Evolutionary conservation across 164 flowering plant species (phyloP).

Genomic region (Macadamia tetraphylla): DNA sequence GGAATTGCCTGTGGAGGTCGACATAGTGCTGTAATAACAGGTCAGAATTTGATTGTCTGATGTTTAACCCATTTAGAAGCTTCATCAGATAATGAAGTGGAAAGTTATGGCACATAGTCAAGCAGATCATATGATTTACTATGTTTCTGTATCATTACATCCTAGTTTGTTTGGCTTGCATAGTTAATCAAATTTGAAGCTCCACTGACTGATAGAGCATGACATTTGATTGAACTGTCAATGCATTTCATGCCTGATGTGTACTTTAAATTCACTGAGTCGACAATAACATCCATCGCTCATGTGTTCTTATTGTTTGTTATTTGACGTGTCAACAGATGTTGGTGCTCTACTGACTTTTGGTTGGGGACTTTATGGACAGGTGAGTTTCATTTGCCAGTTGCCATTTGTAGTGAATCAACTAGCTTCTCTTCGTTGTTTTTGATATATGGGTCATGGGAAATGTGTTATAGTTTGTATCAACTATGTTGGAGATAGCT

Average conservation of each 20-base stretch:
- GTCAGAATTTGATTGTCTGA: conserved; percentile 27
- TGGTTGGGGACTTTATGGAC: conserved; percentile 99
- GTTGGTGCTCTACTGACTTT: conserved; percentile 90
- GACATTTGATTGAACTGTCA: background rate
- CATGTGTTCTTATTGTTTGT: background rate
- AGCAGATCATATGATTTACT: background rate
- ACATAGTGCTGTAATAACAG: conserved; percentile 91
- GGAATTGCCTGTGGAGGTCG: conserved; percentile 97
- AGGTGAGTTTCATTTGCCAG: conserved; percentile 38
- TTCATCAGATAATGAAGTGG: background rate
- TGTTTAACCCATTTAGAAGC: background rate
- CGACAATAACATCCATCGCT: background rate
- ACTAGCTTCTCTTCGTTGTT: background rate
- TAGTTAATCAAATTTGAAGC: background rate
- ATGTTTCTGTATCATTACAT: background rate
- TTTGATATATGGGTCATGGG: background rate
- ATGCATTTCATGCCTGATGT: background rate
- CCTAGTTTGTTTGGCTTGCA: background rate
- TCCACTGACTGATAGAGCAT: background rate
- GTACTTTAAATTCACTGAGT: conserved; percentile 1
- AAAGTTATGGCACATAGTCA: background rate
- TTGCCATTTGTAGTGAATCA: background rate
- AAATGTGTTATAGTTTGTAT: too few species aligned
- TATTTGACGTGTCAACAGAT: conserved; percentile 40
- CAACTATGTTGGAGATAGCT: background rate